phyloP scores from a whole-genome alignment of 345 rosid species.

The Cochlearia excelsa region DNA sequence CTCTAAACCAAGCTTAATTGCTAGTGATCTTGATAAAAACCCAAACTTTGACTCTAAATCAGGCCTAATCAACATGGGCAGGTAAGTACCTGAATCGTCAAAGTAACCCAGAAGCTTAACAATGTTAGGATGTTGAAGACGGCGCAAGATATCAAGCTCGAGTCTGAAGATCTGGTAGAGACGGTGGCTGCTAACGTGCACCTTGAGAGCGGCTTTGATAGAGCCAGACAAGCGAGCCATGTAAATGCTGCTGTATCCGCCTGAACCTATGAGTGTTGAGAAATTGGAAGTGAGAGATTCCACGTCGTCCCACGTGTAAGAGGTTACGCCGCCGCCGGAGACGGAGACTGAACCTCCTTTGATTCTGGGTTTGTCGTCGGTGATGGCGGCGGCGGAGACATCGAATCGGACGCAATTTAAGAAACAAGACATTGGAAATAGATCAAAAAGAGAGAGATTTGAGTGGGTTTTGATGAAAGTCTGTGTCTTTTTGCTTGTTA shows the following conservation, averaged over 20 bases:
- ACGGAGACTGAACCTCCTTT: slow-evolving; percentile 1
- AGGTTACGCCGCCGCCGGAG: slow-evolving; percentile 23
- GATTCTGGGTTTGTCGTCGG: slow-evolving; percentile 1
- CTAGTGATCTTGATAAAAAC: neutral
- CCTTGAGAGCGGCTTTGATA: slow-evolving; percentile 56
- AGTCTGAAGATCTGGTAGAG: slow-evolving; percentile 54
- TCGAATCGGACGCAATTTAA: slow-evolving; percentile 32
- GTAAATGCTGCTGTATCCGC: slow-evolving; percentile 81
- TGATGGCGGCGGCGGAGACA: neutral
- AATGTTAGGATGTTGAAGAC: slow-evolving; percentile 60
- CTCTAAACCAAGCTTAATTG: neutral
- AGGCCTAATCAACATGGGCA: too few species aligned
- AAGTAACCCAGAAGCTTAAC: slow-evolving; percentile 75
- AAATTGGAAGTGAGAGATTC: slow-evolving; percentile 48
- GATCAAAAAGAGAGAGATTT: slow-evolving; percentile 14
- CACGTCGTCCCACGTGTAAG: slow-evolving; percentile 56
- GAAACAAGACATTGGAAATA: slow-evolving; percentile 45
- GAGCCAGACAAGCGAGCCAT: slow-evolving; percentile 48
- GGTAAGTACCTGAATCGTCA: slow-evolving; percentile 51
- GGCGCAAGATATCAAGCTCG: slow-evolving; percentile 69
- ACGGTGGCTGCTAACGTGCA: slow-evolving; percentile 55
- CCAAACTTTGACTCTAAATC: neutral
- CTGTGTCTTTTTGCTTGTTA: neutral
- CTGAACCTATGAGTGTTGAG: slow-evolving; percentile 56
- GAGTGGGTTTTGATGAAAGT: neutral